phyloP scores from a whole-genome alignment of 495 filamentous ascomycete species.

The Rhypophila decipiens region DNA sequence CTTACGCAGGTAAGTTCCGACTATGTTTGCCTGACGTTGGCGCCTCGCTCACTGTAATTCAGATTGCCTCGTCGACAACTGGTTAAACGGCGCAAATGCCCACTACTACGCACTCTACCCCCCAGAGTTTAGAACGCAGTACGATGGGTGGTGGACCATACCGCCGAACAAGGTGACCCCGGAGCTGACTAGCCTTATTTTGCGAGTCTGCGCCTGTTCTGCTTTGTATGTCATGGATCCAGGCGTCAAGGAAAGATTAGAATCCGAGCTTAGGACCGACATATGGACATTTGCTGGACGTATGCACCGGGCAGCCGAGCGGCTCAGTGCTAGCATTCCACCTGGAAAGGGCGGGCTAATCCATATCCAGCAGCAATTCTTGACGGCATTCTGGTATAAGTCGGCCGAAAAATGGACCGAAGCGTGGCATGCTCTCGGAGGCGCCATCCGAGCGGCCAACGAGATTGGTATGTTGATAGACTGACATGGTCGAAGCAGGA shows the following conservation, averaged over 20 bases:
- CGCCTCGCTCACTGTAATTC: constrained; percentile 20
- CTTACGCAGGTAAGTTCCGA: constrained; percentile 23
- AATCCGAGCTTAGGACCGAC: constrained; percentile 38
- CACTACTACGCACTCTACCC: constrained; percentile 47
- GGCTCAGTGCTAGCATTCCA: constrained; percentile 37
- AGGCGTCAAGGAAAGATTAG: constrained; percentile 34
- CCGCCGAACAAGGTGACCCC: constrained; percentile 27
- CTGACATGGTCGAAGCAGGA: neutral
- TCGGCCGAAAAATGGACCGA: constrained; percentile 46
- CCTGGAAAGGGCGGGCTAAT: constrained; percentile 41
- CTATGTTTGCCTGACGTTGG: neutral
- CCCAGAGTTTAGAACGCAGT: constrained; percentile 40
- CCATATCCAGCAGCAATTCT: constrained; percentile 47
- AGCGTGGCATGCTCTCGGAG: constrained; percentile 43
- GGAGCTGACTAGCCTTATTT: constrained; percentile 45
- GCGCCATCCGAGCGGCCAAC: constrained; percentile 44
- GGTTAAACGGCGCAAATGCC: constrained; percentile 40
- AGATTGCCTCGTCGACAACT: constrained; percentile 48
- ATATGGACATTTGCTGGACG: constrained; percentile 31
- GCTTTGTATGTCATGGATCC: constrained; percentile 36
- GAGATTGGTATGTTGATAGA: constrained; percentile 37
- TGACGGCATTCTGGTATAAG: constrained; percentile 48
- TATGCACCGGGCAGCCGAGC: constrained; percentile 38
- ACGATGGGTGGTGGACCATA: constrained; percentile 43
- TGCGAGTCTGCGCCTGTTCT: constrained; percentile 47